Conservation (phyloP, 495 filamentous ascomycete genomes). For the Tetracladium setigerum region DNA sequence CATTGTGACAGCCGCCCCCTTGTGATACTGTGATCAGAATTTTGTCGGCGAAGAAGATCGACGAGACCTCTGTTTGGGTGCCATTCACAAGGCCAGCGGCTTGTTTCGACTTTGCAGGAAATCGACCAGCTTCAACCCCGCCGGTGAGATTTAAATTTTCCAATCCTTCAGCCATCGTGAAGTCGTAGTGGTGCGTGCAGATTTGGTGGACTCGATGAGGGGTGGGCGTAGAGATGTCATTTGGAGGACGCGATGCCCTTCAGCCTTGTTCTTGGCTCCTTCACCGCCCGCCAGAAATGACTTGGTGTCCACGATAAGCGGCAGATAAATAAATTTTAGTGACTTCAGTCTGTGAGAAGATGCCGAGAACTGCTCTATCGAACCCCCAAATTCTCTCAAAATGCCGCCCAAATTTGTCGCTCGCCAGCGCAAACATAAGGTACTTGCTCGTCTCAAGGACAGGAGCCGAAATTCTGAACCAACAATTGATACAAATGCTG, state of each 20-base stretch:
- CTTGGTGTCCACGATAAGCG: too few species aligned
- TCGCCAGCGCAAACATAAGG: constrained; percentile 73
- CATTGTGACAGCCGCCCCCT: constrained; percentile 82
- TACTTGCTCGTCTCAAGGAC: constrained; percentile 45
- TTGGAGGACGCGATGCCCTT: background rate
- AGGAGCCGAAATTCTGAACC: constrained; percentile 27
- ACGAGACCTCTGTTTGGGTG: constrained; percentile 62
- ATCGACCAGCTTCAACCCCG: constrained; percentile 27
- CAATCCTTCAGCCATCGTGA: background rate
- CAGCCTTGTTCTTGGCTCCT: background rate
- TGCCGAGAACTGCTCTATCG: too few species aligned
- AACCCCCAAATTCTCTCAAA: constrained; percentile 7
- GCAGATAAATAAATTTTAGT: too few species aligned
- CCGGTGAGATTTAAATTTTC: constrained; percentile 1
- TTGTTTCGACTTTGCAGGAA: constrained; percentile 69
- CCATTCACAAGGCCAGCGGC: constrained; percentile 57
- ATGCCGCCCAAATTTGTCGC: constrained; percentile 71
- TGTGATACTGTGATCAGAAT: constrained; percentile 88
- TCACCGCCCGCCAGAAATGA: too few species aligned
- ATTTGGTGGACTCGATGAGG: background rate
- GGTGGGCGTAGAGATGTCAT: background rate
- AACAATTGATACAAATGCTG: constrained; percentile 57
- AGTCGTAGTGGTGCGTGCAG: too few species aligned
- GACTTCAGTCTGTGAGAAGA: background rate
- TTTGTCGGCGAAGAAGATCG: constrained; percentile 76